Percentiles rank a stretch among this genome's conserved stretches.
Conservation (phyloP, 148 eudicot genomes). For the Camellia japonica region DNA sequence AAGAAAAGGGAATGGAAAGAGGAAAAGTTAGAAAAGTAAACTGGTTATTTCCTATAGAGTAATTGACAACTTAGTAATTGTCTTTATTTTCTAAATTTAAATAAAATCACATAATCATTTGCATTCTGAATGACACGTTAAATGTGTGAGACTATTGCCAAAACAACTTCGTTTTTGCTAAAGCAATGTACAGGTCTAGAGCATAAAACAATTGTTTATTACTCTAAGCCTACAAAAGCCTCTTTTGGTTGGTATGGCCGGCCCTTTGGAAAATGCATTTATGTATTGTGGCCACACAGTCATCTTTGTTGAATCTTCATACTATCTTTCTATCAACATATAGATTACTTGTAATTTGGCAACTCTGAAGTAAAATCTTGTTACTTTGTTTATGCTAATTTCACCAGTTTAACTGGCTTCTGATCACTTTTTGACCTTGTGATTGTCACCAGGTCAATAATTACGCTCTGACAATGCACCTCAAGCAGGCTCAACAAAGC, state of each 20-base stretch:
- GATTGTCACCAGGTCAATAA: conserved; percentile 54
- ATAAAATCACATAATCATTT: neutral
- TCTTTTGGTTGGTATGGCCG: neutral
- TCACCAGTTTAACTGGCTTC: neutral
- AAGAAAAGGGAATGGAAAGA: neutral
- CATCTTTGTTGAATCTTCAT: neutral
- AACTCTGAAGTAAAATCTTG: too few species aligned
- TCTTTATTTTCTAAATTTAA: neutral
- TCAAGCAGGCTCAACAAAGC: conserved; percentile 72
- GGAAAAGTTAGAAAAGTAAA: neutral
- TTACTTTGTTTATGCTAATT: neutral
- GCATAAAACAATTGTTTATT: neutral
- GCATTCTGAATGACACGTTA: neutral
- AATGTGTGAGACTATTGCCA: neutral
- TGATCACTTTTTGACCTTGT: neutral
- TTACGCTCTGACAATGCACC: conserved; percentile 61
- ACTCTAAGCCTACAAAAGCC: too few species aligned
- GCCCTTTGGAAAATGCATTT: neutral
- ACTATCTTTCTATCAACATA: neutral
- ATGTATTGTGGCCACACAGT: neutral
- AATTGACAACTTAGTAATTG: neutral
- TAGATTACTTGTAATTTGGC: neutral
- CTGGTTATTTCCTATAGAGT: neutral
- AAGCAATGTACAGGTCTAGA: neutral
- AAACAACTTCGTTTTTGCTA: neutral